Evolutionary conservation across 768 basidiomycete genomes (phyloP).

Genomic region (Tremella fuciformis): DNA sequence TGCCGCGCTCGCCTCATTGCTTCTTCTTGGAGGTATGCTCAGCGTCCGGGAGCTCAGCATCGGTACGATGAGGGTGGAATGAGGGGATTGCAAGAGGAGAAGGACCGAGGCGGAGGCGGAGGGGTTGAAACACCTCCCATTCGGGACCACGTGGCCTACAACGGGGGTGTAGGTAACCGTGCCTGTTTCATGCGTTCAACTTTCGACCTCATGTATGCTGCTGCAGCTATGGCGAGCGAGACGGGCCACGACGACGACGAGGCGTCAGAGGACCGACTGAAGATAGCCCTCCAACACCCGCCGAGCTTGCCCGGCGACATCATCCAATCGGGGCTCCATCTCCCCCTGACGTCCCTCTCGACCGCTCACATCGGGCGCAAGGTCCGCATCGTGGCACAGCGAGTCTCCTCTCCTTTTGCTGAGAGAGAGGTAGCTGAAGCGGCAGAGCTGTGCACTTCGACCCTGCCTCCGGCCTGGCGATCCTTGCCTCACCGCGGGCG

Average conservation of each 20-base stretch:
- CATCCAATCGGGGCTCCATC: conserved; percentile 23
- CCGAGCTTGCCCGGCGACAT: conserved; percentile 26
- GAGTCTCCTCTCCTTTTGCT: conserved; percentile 13
- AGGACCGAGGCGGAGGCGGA: too few species aligned
- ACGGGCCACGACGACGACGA: background rate
- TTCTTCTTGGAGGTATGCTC: too few species aligned
- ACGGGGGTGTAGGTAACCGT: too few species aligned
- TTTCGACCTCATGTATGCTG: too few species aligned
- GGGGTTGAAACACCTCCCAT: too few species aligned
- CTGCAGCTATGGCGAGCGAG: too few species aligned
- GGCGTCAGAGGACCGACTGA: background rate
- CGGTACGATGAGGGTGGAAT: too few species aligned
- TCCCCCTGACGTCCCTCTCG: conserved; percentile 25
- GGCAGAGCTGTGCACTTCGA: conserved; percentile 20
- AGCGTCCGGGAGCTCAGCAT: too few species aligned
- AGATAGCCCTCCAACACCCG: conserved; percentile 15
- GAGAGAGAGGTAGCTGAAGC: too few species aligned
- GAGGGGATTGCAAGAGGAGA: too few species aligned
- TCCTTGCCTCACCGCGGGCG: conserved; percentile 16
- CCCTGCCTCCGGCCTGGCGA: conserved; percentile 18
- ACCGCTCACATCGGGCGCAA: conserved; percentile 22
- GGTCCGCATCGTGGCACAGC: conserved; percentile 37
- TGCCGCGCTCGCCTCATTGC: too few species aligned
- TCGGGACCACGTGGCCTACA: too few species aligned
- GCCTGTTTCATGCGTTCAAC: background rate